A percentile compares a stretch with the other conserved stretches of the same genome.
Conservation (phyloP, 768 basidiomycete species). For the Suillus variegatus region DNA sequence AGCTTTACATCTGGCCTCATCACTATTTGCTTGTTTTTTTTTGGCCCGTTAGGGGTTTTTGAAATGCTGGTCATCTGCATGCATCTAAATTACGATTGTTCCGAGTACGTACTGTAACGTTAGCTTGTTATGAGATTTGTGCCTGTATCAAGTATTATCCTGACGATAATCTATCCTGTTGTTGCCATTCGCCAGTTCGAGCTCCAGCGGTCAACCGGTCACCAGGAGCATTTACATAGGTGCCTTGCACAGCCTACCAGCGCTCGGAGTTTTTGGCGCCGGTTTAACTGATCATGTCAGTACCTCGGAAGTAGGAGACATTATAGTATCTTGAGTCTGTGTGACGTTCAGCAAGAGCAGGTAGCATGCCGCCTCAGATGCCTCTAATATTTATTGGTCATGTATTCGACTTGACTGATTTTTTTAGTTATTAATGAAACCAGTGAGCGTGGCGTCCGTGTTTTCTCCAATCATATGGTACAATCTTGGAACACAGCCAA, state of each 20-base stretch:
- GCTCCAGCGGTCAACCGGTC: too few relatives aligned
- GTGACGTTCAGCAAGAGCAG: not conserved
- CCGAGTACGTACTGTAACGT: constrained; percentile 6
- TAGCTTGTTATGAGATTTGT: not conserved
- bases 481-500: not conserved
- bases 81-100: constrained; percentile 2
- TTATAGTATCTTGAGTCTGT: not conserved
- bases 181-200: not conserved
- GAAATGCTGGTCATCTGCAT: constrained; percentile 5
- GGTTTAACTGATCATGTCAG: not conserved
- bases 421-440: not conserved
- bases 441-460: not conserved
- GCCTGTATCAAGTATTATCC: constrained; percentile 7
- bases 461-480: not conserved
- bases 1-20: not conserved
- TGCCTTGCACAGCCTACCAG: not conserved
- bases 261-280: not conserved
- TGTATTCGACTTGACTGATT: not conserved
- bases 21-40: constrained; percentile 5
- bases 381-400: not conserved
- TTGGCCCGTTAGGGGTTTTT: constrained; percentile 5
- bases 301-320: not conserved
- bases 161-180: constrained; percentile 1
- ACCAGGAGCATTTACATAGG: too few relatives aligned
- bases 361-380: not conserved